These are phyloP conservation scores for Heterobasidion parviporum DNA, from an alignment of 1,284 basidiomycete genomes.

Conservation along the genomic window DNA sequence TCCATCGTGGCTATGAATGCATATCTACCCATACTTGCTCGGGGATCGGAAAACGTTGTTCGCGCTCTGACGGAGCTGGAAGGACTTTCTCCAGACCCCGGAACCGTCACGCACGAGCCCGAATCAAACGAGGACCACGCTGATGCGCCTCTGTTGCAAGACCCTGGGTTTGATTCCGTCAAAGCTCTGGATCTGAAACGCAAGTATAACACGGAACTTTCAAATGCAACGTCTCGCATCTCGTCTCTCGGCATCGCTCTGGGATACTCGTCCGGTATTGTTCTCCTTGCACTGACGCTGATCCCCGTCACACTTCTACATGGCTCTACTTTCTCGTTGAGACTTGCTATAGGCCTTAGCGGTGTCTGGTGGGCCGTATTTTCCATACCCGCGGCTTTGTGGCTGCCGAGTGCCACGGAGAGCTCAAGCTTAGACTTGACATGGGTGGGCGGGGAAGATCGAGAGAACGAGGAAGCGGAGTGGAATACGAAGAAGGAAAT, in stretches of 20 bases:
- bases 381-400: constrained; percentile 65
- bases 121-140: constrained; percentile 4
- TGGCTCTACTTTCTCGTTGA: constrained; percentile 67
- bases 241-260: constrained; percentile 79
- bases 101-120: constrained; percentile 12
- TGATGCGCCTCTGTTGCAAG: constrained; percentile 6
- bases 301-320: constrained; percentile 59
- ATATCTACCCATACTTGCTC: constrained; percentile 74
- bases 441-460: constrained; percentile 4
- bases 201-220: constrained; percentile 47
- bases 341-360: constrained; percentile 72
- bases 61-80: constrained; percentile 19
- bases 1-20: constrained; percentile 85
- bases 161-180: background rate
- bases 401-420: constrained; percentile 44
- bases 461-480: constrained; percentile 9
- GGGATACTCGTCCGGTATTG: constrained; percentile 74
- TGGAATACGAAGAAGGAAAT: constrained; percentile 50
- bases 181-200: constrained; percentile 11
- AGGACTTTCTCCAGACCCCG: constrained; percentile 10
- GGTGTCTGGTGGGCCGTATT: constrained; percentile 84
- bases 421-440: constrained; percentile 11
- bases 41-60: constrained; percentile 53
- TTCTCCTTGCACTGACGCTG: constrained; percentile 61
- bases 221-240: constrained; percentile 67